A percentile compares a stretch with the other conserved stretches of the same genome.
Evolutionary conservation across 371 early-diverging fungal genomes (phyloP).

Genomic region (Mucor velutinosus): DNA sequence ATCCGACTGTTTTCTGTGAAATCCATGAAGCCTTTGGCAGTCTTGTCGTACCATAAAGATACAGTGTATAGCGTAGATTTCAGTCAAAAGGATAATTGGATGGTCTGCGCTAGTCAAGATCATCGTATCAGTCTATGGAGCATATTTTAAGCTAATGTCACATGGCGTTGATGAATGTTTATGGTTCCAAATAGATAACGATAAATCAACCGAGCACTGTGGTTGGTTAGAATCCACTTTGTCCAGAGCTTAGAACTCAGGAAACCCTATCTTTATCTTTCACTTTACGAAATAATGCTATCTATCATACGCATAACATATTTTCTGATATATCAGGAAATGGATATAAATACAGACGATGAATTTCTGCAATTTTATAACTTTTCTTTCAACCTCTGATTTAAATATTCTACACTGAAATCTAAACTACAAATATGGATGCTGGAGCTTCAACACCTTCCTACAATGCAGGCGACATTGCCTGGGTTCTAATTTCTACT

Average conservation of each 20-base stretch:
- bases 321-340: not conserved
- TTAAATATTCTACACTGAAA: not conserved
- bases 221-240: not conserved
- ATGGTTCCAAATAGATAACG: conserved; percentile 2
- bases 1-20: conserved; percentile 53
- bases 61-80: conserved; percentile 47
- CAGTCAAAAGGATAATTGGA: conserved; percentile 30
- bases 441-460: conserved; percentile 17
- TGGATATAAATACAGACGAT: not conserved
- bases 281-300: not conserved
- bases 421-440: conserved; percentile 9
- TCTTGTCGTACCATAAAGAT: conserved; percentile 49
- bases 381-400: conserved; percentile 8
- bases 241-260: not conserved
- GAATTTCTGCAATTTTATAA: not conserved
- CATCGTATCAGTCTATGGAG: conserved; percentile 55
- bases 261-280: conserved; percentile 5
- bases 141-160: conserved; percentile 36
- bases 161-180: not conserved
- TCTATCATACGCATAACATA: not conserved
- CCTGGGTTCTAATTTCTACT: conserved; percentile 70
- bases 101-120: conserved; percentile 48
- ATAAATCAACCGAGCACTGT: not conserved
- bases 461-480: conserved; percentile 65
- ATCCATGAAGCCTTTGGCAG: conserved; percentile 50